Evolutionary conservation across 2,329 filamentous ascomycete genomes (phyloP).

Genomic region (Neonectria hederae): DNA sequence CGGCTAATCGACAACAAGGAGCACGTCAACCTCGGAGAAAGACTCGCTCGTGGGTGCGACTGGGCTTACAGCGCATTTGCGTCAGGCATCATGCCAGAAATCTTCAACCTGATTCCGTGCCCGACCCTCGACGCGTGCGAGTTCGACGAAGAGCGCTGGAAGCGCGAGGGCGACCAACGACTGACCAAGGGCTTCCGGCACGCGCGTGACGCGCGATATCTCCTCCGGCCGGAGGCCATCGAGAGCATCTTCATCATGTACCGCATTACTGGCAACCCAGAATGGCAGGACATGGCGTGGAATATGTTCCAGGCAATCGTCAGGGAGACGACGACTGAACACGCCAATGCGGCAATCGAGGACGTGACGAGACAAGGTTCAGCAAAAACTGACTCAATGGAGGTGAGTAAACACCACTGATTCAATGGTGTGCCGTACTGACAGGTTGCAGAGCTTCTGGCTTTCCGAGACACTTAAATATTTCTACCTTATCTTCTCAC

Average conservation of each 20-base stretch:
- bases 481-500: slow-evolving; percentile 76
- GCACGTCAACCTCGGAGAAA: slow-evolving; percentile 59
- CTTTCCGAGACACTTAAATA: slow-evolving; percentile 81
- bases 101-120: slow-evolving; percentile 59
- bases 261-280: slow-evolving; percentile 57
- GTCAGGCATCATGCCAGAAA: slow-evolving; percentile 68
- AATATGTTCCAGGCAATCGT: slow-evolving; percentile 60
- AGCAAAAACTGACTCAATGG: slow-evolving; percentile 67
- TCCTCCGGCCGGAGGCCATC: slow-evolving; percentile 61
- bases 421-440: slow-evolving; percentile 23
- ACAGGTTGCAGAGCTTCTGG: slow-evolving; percentile 70
- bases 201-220: slow-evolving; percentile 58
- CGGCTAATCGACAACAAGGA: slow-evolving; percentile 66
- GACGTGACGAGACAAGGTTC: slow-evolving; percentile 51
- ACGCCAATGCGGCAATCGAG: slow-evolving; percentile 58
- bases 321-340: slow-evolving; percentile 55
- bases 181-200: slow-evolving; percentile 70
- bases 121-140: slow-evolving; percentile 46
- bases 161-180: slow-evolving; percentile 13
- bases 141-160: slow-evolving; percentile 41
- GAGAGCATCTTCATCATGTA: slow-evolving; percentile 61
- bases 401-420: slow-evolving; percentile 50
- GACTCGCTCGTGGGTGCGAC: slow-evolving; percentile 62
- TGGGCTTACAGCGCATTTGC: slow-evolving; percentile 67
- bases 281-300: slow-evolving; percentile 62